Evolutionary conservation across 202 grass and related monocot species (phyloP), one percentile per base, ranked within the genome.

Genomic region (Carex arenaria): DNA sequence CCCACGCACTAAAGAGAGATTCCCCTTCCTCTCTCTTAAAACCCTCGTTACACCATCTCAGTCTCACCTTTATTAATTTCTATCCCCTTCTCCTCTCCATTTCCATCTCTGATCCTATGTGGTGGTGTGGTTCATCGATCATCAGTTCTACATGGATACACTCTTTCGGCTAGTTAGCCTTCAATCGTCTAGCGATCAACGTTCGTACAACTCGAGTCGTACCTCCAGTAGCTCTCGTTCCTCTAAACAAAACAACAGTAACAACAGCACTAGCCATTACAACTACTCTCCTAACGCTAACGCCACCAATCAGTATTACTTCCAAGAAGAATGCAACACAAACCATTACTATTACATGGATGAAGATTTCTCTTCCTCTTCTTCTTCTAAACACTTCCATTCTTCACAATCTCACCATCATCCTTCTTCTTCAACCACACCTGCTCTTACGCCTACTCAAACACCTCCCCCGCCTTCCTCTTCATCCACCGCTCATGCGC

Each of bases 331-430:
- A 99, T 98, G 95, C 90, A 91, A 93, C 91, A 93, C 55, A 75
- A 86, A 93, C 84, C 83, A 85, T 84, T 86, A 95, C 60, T 76
- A 92, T 81, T 99, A 90, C 93, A 95, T 99, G 96, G 96, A 99
- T 95, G 96, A 99, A 90, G 96, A 99, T 86, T 95, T 99, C 89
- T 99, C 96, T 36, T 94, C 96, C 28, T 95, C 95, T 18, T 98
- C 96, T 9, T 99, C 96, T 15, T 98, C 96, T 38, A 92, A 86
- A 84, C 93, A 98, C 81, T 90, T 94, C 67, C 91, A 93, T 26
- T 79, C 81, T 19, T 47, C 43, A 47, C 78, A 87, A 23, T 65
- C 60, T 47, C n/a, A 86, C 64, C 23, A 86, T 54, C 92, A 78
- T 80, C 92, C 87, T 38, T 82, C 85, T 20, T 80, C 84, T 13